Conservation (phyloP, 495 filamentous ascomycete species). For the Glutinoglossum americanum region DNA sequence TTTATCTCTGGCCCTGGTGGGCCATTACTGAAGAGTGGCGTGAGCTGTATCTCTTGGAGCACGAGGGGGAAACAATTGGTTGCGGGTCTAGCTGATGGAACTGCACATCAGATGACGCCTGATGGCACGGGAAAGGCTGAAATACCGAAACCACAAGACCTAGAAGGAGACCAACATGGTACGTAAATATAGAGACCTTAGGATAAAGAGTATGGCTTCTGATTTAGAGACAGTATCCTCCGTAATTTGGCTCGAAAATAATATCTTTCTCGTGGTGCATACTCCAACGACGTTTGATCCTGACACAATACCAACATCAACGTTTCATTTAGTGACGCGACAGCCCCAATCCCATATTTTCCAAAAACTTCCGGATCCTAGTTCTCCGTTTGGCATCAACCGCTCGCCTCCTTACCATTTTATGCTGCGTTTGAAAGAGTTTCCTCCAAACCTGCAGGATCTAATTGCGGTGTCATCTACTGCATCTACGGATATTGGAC, state of each 20-base stretch:
- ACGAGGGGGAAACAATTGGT: conserved; percentile 79
- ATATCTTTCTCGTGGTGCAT: conserved; percentile 62
- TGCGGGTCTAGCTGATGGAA: conserved; percentile 68
- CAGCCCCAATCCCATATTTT: conserved; percentile 37
- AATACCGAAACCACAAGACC: conserved; percentile 53
- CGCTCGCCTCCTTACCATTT: conserved; percentile 53
- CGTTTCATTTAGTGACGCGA: conserved; percentile 55
- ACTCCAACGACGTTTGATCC: conserved; percentile 37
- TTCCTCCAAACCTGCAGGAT: conserved; percentile 57
- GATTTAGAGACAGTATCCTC: conserved; percentile 42
- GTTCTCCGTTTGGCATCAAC: conserved; percentile 43
- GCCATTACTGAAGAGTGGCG: conserved; percentile 43
- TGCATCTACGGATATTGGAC: conserved; percentile 48
- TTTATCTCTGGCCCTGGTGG: conserved; percentile 40
- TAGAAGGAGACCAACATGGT: conserved; percentile 50
- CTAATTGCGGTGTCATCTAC: conserved; percentile 67
- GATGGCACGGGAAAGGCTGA: conserved; percentile 51
- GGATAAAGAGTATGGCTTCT: background rate
- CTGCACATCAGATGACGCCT: conserved; percentile 61
- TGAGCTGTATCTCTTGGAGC: conserved; percentile 82
- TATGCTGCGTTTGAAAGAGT: conserved; percentile 49
- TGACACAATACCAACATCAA: conserved; percentile 33
- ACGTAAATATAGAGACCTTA: conserved; percentile 10
- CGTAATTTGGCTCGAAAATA: conserved; percentile 70
- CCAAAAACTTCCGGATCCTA: conserved; percentile 50